phyloP scores from a whole-genome alignment of 2,329 filamentous ascomycete genomes.

The Curvularia sp. region DNA sequence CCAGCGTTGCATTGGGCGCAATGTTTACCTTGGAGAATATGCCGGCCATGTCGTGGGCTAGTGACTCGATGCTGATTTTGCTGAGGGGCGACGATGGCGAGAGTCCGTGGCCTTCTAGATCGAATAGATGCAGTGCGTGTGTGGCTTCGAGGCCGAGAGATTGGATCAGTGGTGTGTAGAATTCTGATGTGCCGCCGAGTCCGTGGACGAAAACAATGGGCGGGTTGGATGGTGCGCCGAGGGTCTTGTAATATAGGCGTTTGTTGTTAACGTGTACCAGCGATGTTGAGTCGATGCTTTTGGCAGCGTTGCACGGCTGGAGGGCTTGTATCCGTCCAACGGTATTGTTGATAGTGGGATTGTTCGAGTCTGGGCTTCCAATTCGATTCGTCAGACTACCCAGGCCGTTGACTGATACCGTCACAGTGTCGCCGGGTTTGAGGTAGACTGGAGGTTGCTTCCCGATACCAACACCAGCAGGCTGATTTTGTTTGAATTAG shows the following conservation, averaged over 20 bases:
- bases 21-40: neutral
- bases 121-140: conserved; percentile 56
- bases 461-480: conserved; percentile 52
- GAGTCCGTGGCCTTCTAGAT: conserved; percentile 65
- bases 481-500: conserved; percentile 27
- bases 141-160: conserved; percentile 40
- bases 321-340: neutral
- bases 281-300: neutral
- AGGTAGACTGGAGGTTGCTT: conserved; percentile 47
- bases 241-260: neutral
- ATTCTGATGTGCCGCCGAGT: conserved; percentile 58
- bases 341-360: neutral
- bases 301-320: neutral
- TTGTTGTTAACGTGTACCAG: neutral
- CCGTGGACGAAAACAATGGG: conserved; percentile 64
- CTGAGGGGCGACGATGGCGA: conserved; percentile 60
- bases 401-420: conserved; percentile 32
- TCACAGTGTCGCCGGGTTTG: conserved; percentile 34
- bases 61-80: conserved; percentile 54
- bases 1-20: neutral
- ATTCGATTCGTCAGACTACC: neutral
- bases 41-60: conserved; percentile 27
- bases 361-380: neutral
- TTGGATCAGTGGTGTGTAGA: conserved; percentile 57
- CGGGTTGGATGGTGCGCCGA: conserved; percentile 17